Conservation (phyloP, 2,329 filamentous ascomycete genomes). For the Zymoseptoria tritici region DNA sequence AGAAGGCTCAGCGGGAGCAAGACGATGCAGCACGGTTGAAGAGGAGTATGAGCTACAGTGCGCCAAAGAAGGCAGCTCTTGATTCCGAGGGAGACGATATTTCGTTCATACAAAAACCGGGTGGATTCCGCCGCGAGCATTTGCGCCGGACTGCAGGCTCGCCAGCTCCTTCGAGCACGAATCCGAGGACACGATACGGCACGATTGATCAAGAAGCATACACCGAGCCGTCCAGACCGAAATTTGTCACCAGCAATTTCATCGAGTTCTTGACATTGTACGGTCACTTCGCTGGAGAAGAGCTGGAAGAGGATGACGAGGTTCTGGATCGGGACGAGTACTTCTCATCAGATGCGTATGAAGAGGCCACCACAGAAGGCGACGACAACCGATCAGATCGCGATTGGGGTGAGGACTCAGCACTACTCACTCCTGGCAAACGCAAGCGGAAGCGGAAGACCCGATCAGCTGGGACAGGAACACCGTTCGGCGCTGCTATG, state of each 20-base stretch:
- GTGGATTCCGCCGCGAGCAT: slow-evolving; percentile 87
- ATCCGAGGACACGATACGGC: slow-evolving; percentile 22
- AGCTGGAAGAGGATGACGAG: slow-evolving; percentile 94
- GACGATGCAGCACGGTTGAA: slow-evolving; percentile 52
- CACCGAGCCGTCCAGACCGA: slow-evolving; percentile 37
- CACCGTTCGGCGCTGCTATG: slow-evolving; percentile 69
- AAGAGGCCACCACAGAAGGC: slow-evolving; percentile 39
- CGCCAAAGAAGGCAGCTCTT: slow-evolving; percentile 69
- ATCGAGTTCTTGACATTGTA: slow-evolving; percentile 93
- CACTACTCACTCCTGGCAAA: slow-evolving; percentile 62
- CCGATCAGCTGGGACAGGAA: slow-evolving; percentile 68
- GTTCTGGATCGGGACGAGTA: slow-evolving; percentile 81
- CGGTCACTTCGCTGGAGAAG: slow-evolving; percentile 94
- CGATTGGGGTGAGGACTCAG: slow-evolving; percentile 81
- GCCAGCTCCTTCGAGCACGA: slow-evolving; percentile 39
- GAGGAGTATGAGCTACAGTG: slow-evolving; percentile 81
- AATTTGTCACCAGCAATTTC: slow-evolving; percentile 82
- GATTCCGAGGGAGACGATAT: slow-evolving; percentile 71
- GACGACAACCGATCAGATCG: slow-evolving; percentile 50
- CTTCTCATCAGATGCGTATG: slow-evolving; percentile 70
- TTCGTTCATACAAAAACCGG: slow-evolving; percentile 82
- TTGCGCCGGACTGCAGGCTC: slow-evolving; percentile 64
- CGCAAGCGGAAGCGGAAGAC: slow-evolving; percentile 69
- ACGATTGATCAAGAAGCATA: slow-evolving; percentile 8
- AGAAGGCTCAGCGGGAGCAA: slow-evolving; percentile 76